Base-by-base conservation (phyloP, 2,329 filamentous ascomycete genomes). In the Hymenotorrendiella dingleyae region DNA sequence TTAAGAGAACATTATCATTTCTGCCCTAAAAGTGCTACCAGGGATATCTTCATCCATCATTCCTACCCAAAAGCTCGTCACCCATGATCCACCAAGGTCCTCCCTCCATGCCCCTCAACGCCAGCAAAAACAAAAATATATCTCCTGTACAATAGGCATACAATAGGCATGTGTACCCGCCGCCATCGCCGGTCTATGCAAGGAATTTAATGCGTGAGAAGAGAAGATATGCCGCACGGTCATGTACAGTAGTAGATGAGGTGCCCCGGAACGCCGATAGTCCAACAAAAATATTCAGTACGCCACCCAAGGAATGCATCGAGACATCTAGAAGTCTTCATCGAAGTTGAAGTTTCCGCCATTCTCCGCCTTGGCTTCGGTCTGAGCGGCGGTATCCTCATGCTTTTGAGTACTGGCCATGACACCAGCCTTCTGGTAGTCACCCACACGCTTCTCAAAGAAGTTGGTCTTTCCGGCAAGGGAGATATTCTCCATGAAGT, bases 401-500 rank as follows among this genome's bases (percentile, higher is more conserved):
- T 66, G 65, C 65, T 84, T 82, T 73, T 89, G 89, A 58, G 83
- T 86, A 71, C 86, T 90, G 61, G 84, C 84, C 88, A 98, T 94
- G 67, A 98, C 91, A 74, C 93, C 93, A 27, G 93, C 90, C 79
- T 98, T 98, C 72, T 98, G 93, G 80, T 98, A 98, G 63, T 98
- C 93, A 66, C 84, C 93, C 45, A 98, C 93, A 59, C 93, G 88
- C 86, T 98, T 98, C 84, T 98, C 93, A 67, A 98, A 98, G 80
- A 98, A 98, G 82, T 98, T 98, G 66, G 93, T 98, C 86, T 98
- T 98, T 69, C 93, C 93, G 40, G 89, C 87, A 9, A 98, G 79
- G 17, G 93, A 97, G 69, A 98, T 98, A 72, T 95, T 96, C 78
- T 98, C 93, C 93, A 98, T 98, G 70, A 98, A 98, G 76, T 98